Evolutionary conservation across 1,284 basidiomycete genomes (phyloP).

Genomic region (Phlebopus sp.): DNA sequence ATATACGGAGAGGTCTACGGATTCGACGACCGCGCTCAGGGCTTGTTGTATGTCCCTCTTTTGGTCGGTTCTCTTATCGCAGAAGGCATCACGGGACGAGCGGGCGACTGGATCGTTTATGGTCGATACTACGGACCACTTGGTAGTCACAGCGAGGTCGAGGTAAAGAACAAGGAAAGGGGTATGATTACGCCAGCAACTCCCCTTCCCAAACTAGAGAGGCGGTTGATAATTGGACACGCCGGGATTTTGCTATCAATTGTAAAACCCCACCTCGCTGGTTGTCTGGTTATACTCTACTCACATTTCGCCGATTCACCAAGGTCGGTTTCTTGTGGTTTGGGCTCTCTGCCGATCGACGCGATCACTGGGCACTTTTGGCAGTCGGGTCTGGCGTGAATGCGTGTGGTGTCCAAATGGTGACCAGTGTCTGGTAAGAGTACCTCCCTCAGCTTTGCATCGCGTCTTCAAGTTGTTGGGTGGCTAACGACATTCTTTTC

Average conservation of each 20-base stretch:
- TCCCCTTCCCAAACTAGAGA: neutral
- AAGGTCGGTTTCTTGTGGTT: neutral
- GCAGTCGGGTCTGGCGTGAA: neutral
- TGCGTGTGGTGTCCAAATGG: neutral
- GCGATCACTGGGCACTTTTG: neutral
- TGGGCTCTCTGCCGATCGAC: neutral
- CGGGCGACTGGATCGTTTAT: slow-evolving; percentile 1
- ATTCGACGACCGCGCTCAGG: neutral
- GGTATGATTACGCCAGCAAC: too few relatives aligned
- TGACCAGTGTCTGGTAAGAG: neutral
- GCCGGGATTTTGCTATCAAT: neutral
- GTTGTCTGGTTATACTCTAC: neutral
- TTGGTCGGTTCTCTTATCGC: neutral
- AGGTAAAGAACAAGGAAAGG: too few relatives aligned
- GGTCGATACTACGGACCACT: neutral
- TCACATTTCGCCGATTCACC: too few relatives aligned
- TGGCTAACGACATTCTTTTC: too few relatives aligned
- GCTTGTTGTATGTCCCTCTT: neutral
- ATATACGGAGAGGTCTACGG: neutral
- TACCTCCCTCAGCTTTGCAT: too few relatives aligned
- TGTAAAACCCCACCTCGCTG: neutral
- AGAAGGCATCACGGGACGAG: neutral
- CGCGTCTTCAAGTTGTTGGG: too few relatives aligned
- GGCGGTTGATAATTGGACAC: neutral
- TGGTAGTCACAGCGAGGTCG: too few relatives aligned